Evolutionary conservation across 176 grass and related monocot species (phyloP), one percentile per base, ranked within the genome.

Genomic region (Cenchrus americanus): DNA sequence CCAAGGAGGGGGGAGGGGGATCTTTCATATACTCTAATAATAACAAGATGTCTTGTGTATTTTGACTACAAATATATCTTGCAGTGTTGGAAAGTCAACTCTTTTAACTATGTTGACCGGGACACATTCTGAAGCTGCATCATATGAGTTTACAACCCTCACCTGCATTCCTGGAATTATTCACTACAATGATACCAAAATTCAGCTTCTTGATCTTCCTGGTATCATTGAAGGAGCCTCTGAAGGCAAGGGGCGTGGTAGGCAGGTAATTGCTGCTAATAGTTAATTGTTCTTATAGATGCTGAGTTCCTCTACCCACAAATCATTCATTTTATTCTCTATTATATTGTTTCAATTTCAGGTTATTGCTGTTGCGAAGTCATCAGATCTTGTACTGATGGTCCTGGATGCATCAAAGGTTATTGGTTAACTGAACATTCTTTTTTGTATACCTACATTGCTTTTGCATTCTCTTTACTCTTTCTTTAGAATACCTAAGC

Each of bases 161-260:
- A 99, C 96, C 82, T 99, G 96, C 86, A 99, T 99, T 87, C 96
- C 93, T 59, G 96, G 96, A 86, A 99, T 99, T 78, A 99, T 99
- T 66, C 84, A 96, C 60, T 99, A 96, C 76, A 99, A 99, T 81
- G 96, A 99, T 89, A 91, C 96, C 72, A 99, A 99, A 93, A 96
- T 99, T 76, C 96, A 99, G 74, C 91, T 99, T 88, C 96, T 99
- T 65, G 96, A 99, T 90, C 91, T 99, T 88, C 96, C 96, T 69
- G 96, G 93, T 87, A 99, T 99, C 82, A 99, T 99, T 94, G 96
- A 99, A 94, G 96, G 96, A 58, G 96, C 96, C 77, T 99, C 96
- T 82, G 96, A 99, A 94, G 96, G 96, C 83, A 99, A 96, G 86
- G 93, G 93, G 17, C 96, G 93, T 87, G 96, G 96, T 62, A 94